Percentiles rank a stretch among this genome's conserved stretches.
phyloP scores from a whole-genome alignment of 306 rosid genomes.

The Vicia sativa region DNA sequence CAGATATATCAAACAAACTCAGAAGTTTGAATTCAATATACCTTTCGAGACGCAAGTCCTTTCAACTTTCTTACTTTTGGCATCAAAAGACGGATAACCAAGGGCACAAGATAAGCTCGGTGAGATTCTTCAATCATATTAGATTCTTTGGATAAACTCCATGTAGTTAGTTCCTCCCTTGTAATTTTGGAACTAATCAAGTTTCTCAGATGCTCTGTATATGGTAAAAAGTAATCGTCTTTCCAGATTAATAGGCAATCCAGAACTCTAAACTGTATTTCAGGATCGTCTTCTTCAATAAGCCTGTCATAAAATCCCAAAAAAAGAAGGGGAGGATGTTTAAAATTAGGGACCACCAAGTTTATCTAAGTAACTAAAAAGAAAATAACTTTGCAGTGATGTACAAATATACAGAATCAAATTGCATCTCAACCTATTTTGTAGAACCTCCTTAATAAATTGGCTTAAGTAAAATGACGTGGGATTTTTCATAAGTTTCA shows the following conservation, averaged over 20 bases:
- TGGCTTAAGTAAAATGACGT: conserved; percentile 63
- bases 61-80: conserved; percentile 87
- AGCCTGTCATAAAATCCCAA: conserved; percentile 60
- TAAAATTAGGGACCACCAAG: conserved; percentile 24
- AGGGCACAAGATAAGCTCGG: conserved; percentile 69
- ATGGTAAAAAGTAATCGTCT: conserved; percentile 69
- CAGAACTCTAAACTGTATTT: conserved; percentile 78
- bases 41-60: conserved; percentile 88
- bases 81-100: conserved; percentile 79
- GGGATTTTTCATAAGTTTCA: conserved; percentile 73
- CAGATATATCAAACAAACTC: conserved; percentile 19
- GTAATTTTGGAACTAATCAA: conserved; percentile 57
- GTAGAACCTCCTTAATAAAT: conserved; percentile 77
- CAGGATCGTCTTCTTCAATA: conserved; percentile 87
- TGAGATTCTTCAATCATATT: conserved; percentile 64
- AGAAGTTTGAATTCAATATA: conserved; percentile 29
- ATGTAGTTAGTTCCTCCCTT: conserved; percentile 85
- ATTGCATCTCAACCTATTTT: conserved; percentile 62
- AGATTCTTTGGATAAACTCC: conserved; percentile 85
- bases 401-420: conserved; percentile 27
- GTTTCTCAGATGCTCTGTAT: conserved; percentile 71
- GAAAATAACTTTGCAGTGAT: conserved; percentile 8
- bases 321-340: not conserved
- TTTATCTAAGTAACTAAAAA: conserved; percentile 1
- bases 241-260: conserved; percentile 83